These are phyloP conservation scores for Tetramitus jugosus DNA, from an alignment of 208 protist species.

Conservation along the genomic window DNA sequence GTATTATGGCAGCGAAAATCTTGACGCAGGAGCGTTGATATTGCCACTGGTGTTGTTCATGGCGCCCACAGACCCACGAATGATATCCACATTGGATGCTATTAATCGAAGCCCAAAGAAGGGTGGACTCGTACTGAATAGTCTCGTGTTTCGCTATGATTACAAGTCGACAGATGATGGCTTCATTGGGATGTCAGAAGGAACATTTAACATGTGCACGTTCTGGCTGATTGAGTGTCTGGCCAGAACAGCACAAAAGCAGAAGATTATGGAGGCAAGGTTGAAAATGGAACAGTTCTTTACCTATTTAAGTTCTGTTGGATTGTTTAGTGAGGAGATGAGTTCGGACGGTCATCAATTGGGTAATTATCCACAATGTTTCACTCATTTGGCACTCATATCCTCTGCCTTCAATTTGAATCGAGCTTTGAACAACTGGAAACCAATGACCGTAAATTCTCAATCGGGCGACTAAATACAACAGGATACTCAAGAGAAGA, in stretches of 20 bases:
- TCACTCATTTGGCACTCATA: constrained; percentile 46
- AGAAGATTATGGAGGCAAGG: constrained; percentile 17
- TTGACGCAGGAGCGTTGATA: constrained; percentile 33
- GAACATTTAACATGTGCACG: constrained; percentile 48
- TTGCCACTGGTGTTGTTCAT: constrained; percentile 45
- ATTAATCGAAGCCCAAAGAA: constrained; percentile 37
- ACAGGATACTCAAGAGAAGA: too few species aligned
- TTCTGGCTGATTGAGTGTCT: constrained; percentile 46
- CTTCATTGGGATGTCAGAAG: constrained; percentile 34
- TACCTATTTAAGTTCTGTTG: constrained; percentile 44
- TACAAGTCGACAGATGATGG: constrained; percentile 4
- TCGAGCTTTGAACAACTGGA: too few species aligned
- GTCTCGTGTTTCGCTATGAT: constrained; percentile 39
- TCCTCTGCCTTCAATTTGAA: constrained; percentile 44
- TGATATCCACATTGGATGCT: constrained; percentile 34
- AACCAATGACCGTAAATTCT: too few species aligned
- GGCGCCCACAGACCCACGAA: constrained; percentile 36
- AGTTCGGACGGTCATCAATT: constrained; percentile 27
- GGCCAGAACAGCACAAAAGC: constrained; percentile 7
- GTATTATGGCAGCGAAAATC: constrained; percentile 31
- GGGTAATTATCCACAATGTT: constrained; percentile 48
- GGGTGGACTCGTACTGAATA: constrained; percentile 34
- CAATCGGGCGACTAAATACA: too few species aligned
- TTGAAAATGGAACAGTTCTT: constrained; percentile 50
- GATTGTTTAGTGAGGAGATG: constrained; percentile 41